phyloP scores from a whole-genome alignment of 345 rosid genomes.

The Jatropha curcas region DNA sequence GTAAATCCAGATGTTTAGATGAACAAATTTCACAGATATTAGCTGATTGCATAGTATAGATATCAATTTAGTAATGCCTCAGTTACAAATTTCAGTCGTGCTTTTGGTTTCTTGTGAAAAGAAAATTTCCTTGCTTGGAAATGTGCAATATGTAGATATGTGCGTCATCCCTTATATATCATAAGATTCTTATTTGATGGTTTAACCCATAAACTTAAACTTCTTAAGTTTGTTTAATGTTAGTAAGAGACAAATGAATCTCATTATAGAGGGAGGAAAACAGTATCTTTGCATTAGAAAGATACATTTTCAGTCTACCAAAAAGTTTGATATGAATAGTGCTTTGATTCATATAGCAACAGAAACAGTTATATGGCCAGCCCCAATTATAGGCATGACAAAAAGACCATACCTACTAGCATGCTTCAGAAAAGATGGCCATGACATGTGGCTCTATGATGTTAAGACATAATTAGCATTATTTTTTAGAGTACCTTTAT shows the following conservation, averaged over 20 bases:
- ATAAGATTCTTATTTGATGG: not conserved
- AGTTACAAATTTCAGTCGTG: not conserved
- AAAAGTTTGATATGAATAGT: not conserved
- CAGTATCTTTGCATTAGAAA: not conserved
- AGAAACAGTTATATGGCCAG: not conserved
- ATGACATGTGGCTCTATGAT: not conserved
- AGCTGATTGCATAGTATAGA: not conserved
- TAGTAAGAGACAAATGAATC: not conserved
- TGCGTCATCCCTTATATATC: not conserved
- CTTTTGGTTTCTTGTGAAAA: not conserved
- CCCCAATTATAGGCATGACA: not conserved
- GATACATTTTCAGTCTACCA: not conserved
- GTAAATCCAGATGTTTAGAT: not conserved
- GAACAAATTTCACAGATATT: not conserved
- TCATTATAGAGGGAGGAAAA: not conserved
- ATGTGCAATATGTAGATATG: not conserved
- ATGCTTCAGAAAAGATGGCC: not conserved
- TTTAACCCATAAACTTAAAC: not conserved
- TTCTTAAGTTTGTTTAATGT: not conserved
- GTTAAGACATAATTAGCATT: not conserved
- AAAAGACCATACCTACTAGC: not conserved
- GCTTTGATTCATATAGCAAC: not conserved
- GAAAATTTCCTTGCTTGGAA: slow-evolving; percentile 13
- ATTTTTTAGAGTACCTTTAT: slow-evolving; percentile 61
- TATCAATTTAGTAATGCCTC: not conserved